Evolutionary conservation across 2,329 filamentous ascomycete species (phyloP), one percentile per base, ranked within the genome.

Genomic region (Epichloe festucae): DNA sequence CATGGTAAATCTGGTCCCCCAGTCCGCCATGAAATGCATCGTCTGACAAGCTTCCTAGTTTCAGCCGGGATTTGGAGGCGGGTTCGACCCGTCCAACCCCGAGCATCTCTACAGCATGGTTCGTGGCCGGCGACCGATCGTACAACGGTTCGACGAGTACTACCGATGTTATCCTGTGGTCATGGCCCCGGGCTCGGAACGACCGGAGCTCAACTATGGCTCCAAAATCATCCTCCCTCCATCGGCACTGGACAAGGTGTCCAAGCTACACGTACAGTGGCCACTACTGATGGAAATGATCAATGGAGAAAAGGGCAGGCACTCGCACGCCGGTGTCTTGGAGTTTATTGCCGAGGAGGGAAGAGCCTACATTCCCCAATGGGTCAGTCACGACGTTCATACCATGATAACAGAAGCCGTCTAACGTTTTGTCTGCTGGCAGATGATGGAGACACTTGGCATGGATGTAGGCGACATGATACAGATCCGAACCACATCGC

Each of bases 261-360:
- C 93, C 15, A 81, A 90, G 63, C 74, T 98, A 15, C 91, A 97
- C 69, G 95, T 98, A 56, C 90, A 94, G 65, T 98, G 95, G 74
- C 93, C 93, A 7, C 87, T 98, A 75, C 79, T 97, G 58, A 95
- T 98, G 73, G 91, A 98, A 77, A 77, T 98, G 58, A 86, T 88
- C 61, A 98, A 97, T 65, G 89, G 90, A 23, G 81, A 85, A 55
- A 84, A 83, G 64, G 81, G 81, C 31, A 84, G 78, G 65, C 84
- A 86, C 65, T 93, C 91, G 27, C 93, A 98, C 69, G 90, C 88
- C 5, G 93, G 93, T 73, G 93, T 98, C 19, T 70, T 98, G 56
- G 93, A 98, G 69, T 98, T 98, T 64, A 93, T 95, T 52, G 93
- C 93, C 4, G 93, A 98, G 65, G 93, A 98, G 68, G 93, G 93